phyloP scores from a whole-genome alignment of 106 monocot species.

The Iris macrosiphon region DNA sequence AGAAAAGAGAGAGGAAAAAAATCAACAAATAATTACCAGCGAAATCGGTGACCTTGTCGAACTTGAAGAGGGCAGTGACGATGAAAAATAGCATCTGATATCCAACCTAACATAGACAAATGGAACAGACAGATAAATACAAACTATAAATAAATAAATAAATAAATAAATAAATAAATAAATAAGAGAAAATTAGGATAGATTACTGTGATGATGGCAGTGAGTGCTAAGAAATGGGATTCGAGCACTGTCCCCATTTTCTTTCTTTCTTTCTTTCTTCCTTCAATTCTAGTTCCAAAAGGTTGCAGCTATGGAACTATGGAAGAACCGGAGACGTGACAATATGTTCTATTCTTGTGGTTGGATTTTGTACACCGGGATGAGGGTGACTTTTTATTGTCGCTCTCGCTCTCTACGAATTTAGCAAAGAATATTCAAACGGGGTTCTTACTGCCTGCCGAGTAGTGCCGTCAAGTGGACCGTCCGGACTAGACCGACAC shows the following conservation, averaged over 20 bases:
- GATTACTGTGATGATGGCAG: conserved; percentile 77
- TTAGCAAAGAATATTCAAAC: too few relatives aligned
- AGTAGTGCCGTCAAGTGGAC: too few relatives aligned
- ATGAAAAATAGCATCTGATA: conserved; percentile 90
- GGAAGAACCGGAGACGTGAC: too few relatives aligned
- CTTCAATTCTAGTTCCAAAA: too few relatives aligned
- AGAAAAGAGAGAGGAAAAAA: too few relatives aligned
- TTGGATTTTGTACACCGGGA: too few relatives aligned
- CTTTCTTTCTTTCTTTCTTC: not conserved
- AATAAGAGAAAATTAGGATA: not conserved
- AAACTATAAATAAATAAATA: not conserved
- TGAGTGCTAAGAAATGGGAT: conserved; percentile 83
- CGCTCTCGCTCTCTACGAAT: too few relatives aligned
- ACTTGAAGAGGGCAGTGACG: conserved; percentile 73
- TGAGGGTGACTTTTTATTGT: too few relatives aligned
- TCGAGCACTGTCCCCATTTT: conserved; percentile 66
- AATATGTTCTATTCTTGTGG: too few relatives aligned
- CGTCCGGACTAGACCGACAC: too few relatives aligned
- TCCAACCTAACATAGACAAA: conserved; percentile 50
- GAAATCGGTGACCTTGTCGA: conserved; percentile 95
- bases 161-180: not conserved
- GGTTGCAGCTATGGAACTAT: too few relatives aligned
- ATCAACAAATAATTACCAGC: conserved; percentile 88
- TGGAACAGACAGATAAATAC: not conserved
- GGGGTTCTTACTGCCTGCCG: too few relatives aligned